Percentiles rank a stretch among this genome's conserved stretches.
Conservation (phyloP, 768 basidiomycete genomes). For the Xanthoconium purpureum region DNA sequence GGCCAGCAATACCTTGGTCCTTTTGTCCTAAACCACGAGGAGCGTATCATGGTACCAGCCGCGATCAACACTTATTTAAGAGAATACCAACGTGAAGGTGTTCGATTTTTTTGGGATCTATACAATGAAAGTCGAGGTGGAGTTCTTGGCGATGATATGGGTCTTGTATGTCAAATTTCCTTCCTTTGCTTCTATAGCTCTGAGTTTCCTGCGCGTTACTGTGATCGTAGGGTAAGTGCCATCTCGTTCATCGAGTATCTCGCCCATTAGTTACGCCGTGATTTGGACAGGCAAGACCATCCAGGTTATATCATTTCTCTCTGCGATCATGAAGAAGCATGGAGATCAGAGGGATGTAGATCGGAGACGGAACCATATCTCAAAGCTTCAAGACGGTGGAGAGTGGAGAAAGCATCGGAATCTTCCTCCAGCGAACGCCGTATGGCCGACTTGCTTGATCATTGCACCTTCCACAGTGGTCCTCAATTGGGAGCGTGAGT, state of each 20-base stretch:
- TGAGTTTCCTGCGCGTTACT: neutral
- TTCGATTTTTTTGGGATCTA: conserved; percentile 73
- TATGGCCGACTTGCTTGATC: conserved; percentile 87
- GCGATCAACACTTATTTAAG: conserved; percentile 85
- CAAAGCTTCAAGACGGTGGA: conserved; percentile 55
- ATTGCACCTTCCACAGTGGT: conserved; percentile 84
- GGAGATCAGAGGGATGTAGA: conserved; percentile 63
- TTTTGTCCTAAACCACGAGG: conserved; percentile 47
- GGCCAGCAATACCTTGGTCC: conserved; percentile 44
- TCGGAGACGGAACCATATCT: conserved; percentile 66
- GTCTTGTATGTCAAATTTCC: conserved; percentile 46
- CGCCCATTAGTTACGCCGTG: neutral
- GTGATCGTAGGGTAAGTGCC: conserved; percentile 25
- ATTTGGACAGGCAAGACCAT: conserved; percentile 78
- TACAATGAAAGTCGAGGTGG: conserved; percentile 72
- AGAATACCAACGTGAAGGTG: conserved; percentile 86
- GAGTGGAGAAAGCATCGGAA: conserved; percentile 51
- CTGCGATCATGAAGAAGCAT: conserved; percentile 86
- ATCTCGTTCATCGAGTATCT: neutral
- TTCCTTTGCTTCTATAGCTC: neutral
- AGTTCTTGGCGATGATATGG: conserved; percentile 96
- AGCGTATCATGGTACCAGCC: conserved; percentile 53
- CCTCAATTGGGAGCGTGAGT: conserved; percentile 87
- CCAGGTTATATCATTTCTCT: conserved; percentile 85
- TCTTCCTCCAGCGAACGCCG: conserved; percentile 63